Base-by-base conservation (phyloP, 2,329 filamentous ascomycete genomes). In the Plenodomus biglobosus region DNA sequence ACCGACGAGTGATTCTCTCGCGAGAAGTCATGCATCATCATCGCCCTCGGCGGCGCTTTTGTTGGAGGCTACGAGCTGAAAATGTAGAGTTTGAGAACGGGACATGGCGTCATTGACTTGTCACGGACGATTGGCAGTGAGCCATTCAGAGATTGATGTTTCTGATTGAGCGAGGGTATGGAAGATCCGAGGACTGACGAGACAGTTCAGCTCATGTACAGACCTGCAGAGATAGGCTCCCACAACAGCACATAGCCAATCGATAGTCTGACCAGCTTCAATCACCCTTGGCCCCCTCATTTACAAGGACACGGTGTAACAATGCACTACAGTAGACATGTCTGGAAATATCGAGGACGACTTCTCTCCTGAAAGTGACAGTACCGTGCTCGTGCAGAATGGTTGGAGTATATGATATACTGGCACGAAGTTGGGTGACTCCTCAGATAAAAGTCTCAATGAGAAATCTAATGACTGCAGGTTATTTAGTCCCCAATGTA, bases 371-470 rank as follows among this genome's bases (percentile, higher is more conserved):
- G 16, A 21, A 39, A 34, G 16, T 4, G 27, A 8, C 18, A 20
- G 13, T n/a, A 22, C 21, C 40, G 19, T 22, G 27, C 3, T 15
- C 8, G 27, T 32, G 27, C 13, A 32, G 3, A 32, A 32, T 8
- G 27, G 13, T 32, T 15, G 6, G 11, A 11, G 11, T 10, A 6
- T 32, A 32, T 32, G 27, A 24, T 24, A 10, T 24, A 10, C 22
- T 24, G 22, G 22, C 22, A 35, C 13, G 5, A 35, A 36, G 15
- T 36, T 22, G 37, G n/a, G 32, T 36, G 40, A 40, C 37, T 24
- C 32, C 36, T 38, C 27, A 32, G 38, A 40, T 16, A 20, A 48
- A 44, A 22, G n/a, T n/a, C n/a, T 32, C 34, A 42, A 24, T 10
- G 27, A 32, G 6, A 32, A 8, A 3, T 3, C 13, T 32, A 3